phyloP scores from a whole-genome alignment of 805 yeast species.

The Metschnikowia henanensis region DNA sequence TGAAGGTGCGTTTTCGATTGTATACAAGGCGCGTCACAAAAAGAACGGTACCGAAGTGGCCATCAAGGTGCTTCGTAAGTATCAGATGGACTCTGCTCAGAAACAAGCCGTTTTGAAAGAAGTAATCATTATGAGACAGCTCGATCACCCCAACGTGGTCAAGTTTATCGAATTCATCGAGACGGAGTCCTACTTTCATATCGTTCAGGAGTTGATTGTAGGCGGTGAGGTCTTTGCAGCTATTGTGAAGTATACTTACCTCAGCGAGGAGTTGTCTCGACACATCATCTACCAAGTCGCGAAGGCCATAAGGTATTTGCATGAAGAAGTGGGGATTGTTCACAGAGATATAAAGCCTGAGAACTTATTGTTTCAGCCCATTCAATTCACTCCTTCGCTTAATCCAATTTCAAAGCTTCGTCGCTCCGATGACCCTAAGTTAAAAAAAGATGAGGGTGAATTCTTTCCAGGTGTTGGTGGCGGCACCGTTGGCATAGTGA shows the following conservation, averaged over 20 bases:
- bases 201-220: constrained; percentile 64
- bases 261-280: constrained; percentile 68
- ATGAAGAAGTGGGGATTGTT: constrained; percentile 59
- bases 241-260: constrained; percentile 74
- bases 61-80: constrained; percentile 71
- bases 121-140: constrained; percentile 68
- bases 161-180: constrained; percentile 55
- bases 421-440: constrained; percentile 53
- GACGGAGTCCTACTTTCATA: constrained; percentile 52
- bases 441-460: constrained; percentile 62
- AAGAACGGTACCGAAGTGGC: constrained; percentile 54
- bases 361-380: constrained; percentile 64
- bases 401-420: constrained; percentile 41
- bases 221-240: constrained; percentile 86
- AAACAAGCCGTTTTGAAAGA: constrained; percentile 64
- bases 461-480: constrained; percentile 55
- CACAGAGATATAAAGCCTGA: constrained; percentile 86
- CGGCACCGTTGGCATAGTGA: constrained; percentile 63
- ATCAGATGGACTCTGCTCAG: constrained; percentile 50
- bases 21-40: constrained; percentile 65
- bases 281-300: constrained; percentile 76
- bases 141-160: constrained; percentile 61
- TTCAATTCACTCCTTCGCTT: constrained; percentile 46
- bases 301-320: constrained; percentile 66
- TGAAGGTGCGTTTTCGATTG: constrained; percentile 90